Base-by-base conservation (phyloP, 208 protist genomes). In the Leishmania gerbilli region DNA sequence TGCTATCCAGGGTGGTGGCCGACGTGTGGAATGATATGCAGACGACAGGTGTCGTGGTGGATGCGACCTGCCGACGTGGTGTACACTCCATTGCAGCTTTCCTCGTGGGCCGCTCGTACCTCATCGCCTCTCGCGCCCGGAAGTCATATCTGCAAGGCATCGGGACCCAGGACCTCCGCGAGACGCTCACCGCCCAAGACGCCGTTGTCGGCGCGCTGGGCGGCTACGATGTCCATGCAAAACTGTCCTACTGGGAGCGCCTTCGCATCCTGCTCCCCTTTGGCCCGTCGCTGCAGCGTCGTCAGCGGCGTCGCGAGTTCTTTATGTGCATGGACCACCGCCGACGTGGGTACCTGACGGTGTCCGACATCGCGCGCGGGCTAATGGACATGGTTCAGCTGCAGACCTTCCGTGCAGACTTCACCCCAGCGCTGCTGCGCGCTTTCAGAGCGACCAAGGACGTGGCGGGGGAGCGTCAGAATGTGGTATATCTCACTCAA, bases 371-470 rank as follows among this genome's bases (percentile, higher is more conserved):
- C 9, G 67, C 87, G 47, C 79, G 53, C 13, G 89, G 87, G 34
- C 69, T 92, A 62, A 81, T 78, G 45, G 89, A 92, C 51, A 74
- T 89, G 56, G 79, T 93, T 60, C 83, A 80, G 40, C 81, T 93
- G 71, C 71, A 92, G 47, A 76, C 86, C 4, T 93, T 89, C 67
- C 88, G 89, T 27, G 76, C 85, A 15, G 89, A 95, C 60, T 82
- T 92, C 40, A 77, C 87, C 34, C 86, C 90, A 9, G 82, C 87
- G 15, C 74, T 91, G 34, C 86, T 91, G 76, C 87, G 87, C 19
- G 81, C 89, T 74, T 92, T 92, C 53, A 85, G 85, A 74, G 87
- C 87, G 7, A 90, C 90, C 13, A 92, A 91, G 79, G 84, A 91
- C 76, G 71, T 89, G 69, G 69, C 76, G 4, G 81, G 80, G 31